phyloP scores from a whole-genome alignment of 768 basidiomycete genomes.

The Tylopilus vinaceipallidus region DNA sequence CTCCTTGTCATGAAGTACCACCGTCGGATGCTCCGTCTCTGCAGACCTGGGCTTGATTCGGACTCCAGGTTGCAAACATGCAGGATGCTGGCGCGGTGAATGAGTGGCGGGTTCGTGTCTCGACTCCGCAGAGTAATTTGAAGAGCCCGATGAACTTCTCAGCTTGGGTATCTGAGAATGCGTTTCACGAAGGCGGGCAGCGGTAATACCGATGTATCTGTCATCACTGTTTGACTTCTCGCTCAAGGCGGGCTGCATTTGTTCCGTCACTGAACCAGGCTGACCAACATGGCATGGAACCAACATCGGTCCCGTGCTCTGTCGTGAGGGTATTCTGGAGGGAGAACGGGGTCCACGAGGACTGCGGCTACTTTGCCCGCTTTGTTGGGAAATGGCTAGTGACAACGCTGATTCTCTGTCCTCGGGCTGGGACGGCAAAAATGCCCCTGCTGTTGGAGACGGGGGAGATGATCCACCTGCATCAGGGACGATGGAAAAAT shows the following conservation, averaged over 20 bases:
- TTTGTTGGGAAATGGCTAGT: conserved; percentile 5
- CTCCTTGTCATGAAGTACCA: conserved; percentile 18
- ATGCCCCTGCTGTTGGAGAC: conserved; percentile 2
- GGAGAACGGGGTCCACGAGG: conserved; percentile 44
- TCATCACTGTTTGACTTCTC: conserved; percentile 18
- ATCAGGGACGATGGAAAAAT: conserved; percentile 15
- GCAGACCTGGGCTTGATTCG: not conserved
- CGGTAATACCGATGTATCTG: not conserved
- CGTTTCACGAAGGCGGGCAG: conserved; percentile 9
- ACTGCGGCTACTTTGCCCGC: conserved; percentile 33
- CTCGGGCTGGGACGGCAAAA: not conserved
- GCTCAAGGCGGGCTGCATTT: conserved; percentile 2
- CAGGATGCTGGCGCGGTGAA: conserved; percentile 3
- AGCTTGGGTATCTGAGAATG: conserved; percentile 32
- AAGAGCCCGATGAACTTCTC: conserved; percentile 28
- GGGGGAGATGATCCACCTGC: conserved; percentile 5
- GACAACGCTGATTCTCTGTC: conserved; percentile 1
- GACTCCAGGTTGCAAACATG: conserved; percentile 4
- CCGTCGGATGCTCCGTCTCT: not conserved
- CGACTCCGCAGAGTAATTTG: conserved; percentile 20
- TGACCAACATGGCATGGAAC: conserved; percentile 3
- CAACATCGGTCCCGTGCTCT: conserved; percentile 24
- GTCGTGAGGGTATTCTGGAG: conserved; percentile 33
- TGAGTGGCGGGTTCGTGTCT: conserved; percentile 1
- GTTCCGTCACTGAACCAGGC: not conserved